A percentile compares a stretch with the other conserved stretches of the same genome.
Conservation (phyloP, 441 rosid species). For the Pelargonium fulgidum region DNA sequence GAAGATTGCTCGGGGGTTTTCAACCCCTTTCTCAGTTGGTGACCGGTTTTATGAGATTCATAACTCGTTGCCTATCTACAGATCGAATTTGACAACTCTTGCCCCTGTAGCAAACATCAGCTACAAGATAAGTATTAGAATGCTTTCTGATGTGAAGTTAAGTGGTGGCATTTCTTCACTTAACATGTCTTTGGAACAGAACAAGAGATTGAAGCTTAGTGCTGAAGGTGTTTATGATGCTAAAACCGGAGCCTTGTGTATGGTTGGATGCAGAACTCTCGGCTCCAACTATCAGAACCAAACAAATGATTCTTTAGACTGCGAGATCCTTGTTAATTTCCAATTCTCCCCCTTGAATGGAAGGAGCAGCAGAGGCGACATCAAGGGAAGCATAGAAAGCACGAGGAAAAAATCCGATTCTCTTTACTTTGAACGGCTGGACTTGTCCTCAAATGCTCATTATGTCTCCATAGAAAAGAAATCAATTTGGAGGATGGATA, state of each 20-base stretch:
- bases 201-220: constrained; percentile 19
- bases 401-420: constrained; percentile 21
- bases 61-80: background rate
- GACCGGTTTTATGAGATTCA: constrained; percentile 10
- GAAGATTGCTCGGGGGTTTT: constrained; percentile 25
- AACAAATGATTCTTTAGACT: constrained; percentile 20
- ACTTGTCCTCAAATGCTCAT: constrained; percentile 15
- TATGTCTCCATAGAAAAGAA: background rate
- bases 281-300: background rate
- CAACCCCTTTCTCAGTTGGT: constrained; percentile 27
- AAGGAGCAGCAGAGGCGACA: constrained; percentile 14
- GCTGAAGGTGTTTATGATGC: constrained; percentile 39
- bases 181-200: background rate
- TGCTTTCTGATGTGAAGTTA: background rate
- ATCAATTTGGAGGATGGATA: constrained; percentile 20
- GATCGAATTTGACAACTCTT: background rate
- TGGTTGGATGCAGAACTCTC: constrained; percentile 35
- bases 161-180: background rate
- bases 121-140: constrained; percentile 23
- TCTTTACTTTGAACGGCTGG: constrained; percentile 25
- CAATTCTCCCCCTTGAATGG: constrained; percentile 23
- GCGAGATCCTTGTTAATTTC: constrained; percentile 27
- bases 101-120: constrained; percentile 23
- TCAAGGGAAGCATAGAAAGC: constrained; percentile 37
- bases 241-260: constrained; percentile 31